Conservation (phyloP, 495 filamentous ascomycete genomes). For the Astrothelium subdiscretum region DNA sequence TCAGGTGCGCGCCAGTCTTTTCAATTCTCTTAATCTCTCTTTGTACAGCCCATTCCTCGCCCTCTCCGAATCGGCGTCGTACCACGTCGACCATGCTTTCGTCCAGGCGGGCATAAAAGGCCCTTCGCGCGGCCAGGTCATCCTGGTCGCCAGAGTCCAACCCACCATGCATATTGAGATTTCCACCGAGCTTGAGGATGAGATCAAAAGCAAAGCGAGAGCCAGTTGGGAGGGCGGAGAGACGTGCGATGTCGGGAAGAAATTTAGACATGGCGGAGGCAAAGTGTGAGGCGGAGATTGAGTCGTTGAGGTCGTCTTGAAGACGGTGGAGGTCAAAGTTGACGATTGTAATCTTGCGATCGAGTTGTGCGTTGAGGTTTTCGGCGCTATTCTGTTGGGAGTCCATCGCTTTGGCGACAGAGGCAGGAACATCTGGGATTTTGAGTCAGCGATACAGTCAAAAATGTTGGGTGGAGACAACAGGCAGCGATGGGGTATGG, state of each 20-base stretch:
- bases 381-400: constrained; percentile 21
- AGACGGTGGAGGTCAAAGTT: constrained; percentile 44
- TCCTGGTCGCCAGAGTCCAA: constrained; percentile 34
- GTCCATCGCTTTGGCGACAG: constrained; percentile 39
- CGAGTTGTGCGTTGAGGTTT: constrained; percentile 40
- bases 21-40: constrained; percentile 40
- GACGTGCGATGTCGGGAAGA: constrained; percentile 35
- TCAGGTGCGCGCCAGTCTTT: constrained; percentile 36
- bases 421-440: constrained; percentile 36
- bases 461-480: background rate
- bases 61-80: constrained; percentile 27
- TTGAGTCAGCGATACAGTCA: constrained; percentile 9
- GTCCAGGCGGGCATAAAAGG: constrained; percentile 35
- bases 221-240: constrained; percentile 32
- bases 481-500: background rate
- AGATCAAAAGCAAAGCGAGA: constrained; percentile 38
- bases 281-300: constrained; percentile 31
- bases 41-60: constrained; percentile 35
- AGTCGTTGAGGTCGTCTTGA: constrained; percentile 40
- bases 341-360: constrained; percentile 43
- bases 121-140: constrained; percentile 29
- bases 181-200: constrained; percentile 40
- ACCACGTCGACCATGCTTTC: constrained; percentile 37
- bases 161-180: constrained; percentile 39
- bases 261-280: constrained; percentile 38